These are phyloP conservation scores for Termitomyces sp. DNA, from an alignment of 768 basidiomycete species.

Conservation along the genomic window DNA sequence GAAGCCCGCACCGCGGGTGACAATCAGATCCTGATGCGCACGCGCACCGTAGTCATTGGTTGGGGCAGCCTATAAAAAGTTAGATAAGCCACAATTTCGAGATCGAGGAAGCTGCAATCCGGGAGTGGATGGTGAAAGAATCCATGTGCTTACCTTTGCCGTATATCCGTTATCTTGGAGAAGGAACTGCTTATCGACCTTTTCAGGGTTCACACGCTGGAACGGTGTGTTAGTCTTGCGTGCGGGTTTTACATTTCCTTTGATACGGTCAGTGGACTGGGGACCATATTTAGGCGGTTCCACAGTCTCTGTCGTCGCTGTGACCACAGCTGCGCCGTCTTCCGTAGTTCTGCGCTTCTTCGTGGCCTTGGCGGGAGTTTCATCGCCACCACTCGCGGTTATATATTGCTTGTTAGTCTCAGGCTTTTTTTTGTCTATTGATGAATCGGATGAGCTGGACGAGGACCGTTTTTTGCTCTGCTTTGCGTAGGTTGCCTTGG, in stretches of 20 bases:
- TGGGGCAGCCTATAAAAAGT: conserved; percentile 47
- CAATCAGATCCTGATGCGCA: conserved; percentile 84
- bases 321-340: conserved; percentile 45
- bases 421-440: neutral
- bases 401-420: neutral
- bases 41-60: conserved; percentile 83
- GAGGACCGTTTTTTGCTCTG: conserved; percentile 3
- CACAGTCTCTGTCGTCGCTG: conserved; percentile 30
- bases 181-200: conserved; percentile 35
- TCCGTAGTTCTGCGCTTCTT: conserved; percentile 64
- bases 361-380: conserved; percentile 35
- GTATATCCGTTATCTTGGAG: conserved; percentile 75
- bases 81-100: neutral
- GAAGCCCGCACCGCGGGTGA: conserved; percentile 93
- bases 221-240: conserved; percentile 65
- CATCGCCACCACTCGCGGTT: conserved; percentile 8
- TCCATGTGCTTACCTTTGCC: conserved; percentile 51
- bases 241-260: conserved; percentile 26
- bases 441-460: conserved; percentile 7
- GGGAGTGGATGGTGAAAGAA: neutral
- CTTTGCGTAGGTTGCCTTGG: neutral
- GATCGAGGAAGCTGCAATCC: neutral
- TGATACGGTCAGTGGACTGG: conserved; percentile 14
- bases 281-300: conserved; percentile 10
- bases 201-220: conserved; percentile 69